Base-by-base conservation (phyloP, 1,284 basidiomycete species). In the Erythrobasidium hasegawianum region DNA sequence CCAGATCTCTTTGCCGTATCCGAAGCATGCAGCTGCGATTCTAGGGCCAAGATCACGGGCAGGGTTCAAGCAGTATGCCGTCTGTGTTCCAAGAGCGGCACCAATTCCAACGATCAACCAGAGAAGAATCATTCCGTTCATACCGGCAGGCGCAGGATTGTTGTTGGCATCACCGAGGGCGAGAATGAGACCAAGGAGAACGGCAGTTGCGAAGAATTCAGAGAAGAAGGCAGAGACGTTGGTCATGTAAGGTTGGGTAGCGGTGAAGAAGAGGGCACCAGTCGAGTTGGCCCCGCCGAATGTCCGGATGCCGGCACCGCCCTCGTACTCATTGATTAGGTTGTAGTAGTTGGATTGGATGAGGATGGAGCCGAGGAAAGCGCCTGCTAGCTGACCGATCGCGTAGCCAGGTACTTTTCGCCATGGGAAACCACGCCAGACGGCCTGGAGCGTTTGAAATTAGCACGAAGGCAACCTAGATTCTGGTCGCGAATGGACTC, bases 31-130 rank as follows among this genome's bases (percentile, higher is more conserved):
- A 13, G 72, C 53, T 0, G 72, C 73, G 33, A 76, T 64, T 1
- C 75, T 70, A 13, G 75, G 74, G 0, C 75, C 75, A 11, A 76
- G 65, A 64, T 76, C 75, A 22, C 75, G 71, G 0, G 74, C 74
- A 0, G 73, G 72, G 57, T 76, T 76, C 55, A 64, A 57, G 47
- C 53, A 50, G 56, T 61, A 58, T n/a, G 57, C 64, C 14, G 47
- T 61, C 43, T 64, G 33, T 24, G 47, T 47, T 29, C 54, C 64
- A 47, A 69, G 60, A 16, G 47, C 41, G 43, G 68, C 64, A 38
- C 72, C 72, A 43, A 74, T 73, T 1, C 71, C 70, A 47, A 69
- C 59, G 20, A 74, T 70, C 29, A 73, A 60, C 55, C 71, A 70
- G 7, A 70, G 68, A 2, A 74, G 64, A 24, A 74, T 70, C 55